phyloP scores from a whole-genome alignment of 2,329 filamentous ascomycete genomes.

The Aspergillus intermedius region DNA sequence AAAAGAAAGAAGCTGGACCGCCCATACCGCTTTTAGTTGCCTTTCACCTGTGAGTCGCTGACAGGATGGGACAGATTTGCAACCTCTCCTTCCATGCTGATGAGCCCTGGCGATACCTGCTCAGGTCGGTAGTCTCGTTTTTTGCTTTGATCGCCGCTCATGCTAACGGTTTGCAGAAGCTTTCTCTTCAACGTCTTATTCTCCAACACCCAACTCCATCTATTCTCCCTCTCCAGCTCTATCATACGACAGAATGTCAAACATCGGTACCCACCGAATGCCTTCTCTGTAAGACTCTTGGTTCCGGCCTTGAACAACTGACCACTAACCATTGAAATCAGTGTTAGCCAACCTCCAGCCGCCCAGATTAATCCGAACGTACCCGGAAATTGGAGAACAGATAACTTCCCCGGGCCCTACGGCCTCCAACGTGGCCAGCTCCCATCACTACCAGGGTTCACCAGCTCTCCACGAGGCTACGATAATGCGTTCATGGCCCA shows the following conservation, averaged over 20 bases:
- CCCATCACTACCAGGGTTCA: slow-evolving; percentile 23
- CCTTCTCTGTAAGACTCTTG: slow-evolving; percentile 33
- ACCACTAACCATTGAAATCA: slow-evolving; percentile 11
- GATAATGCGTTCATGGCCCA: slow-evolving; percentile 28
- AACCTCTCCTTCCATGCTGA: slow-evolving; percentile 44
- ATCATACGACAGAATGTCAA: slow-evolving; percentile 33
- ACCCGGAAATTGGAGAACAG: slow-evolving; percentile 32
- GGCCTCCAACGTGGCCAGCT: slow-evolving; percentile 26
- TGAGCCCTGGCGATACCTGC: slow-evolving; percentile 47
- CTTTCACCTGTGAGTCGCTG: neutral
- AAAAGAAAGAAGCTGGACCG: too few species aligned
- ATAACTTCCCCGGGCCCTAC: slow-evolving; percentile 30
- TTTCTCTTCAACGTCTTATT: slow-evolving; percentile 24
- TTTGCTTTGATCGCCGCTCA: slow-evolving; percentile 11
- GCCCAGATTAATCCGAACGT: slow-evolving; percentile 20
- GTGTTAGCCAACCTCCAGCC: slow-evolving; percentile 40
- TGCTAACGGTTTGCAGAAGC: neutral
- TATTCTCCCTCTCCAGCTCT: slow-evolving; percentile 29
- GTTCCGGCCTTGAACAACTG: neutral
- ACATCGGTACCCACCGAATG: slow-evolving; percentile 29
- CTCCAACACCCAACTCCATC: slow-evolving; percentile 24
- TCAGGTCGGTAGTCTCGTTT: slow-evolving; percentile 42
- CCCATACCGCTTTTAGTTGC: too few species aligned
- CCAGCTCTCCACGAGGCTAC: slow-evolving; percentile 25
- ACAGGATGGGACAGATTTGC: slow-evolving; percentile 42